phyloP scores from a whole-genome alignment of 2,329 filamentous ascomycete genomes.

The Phoma herbarum region DNA sequence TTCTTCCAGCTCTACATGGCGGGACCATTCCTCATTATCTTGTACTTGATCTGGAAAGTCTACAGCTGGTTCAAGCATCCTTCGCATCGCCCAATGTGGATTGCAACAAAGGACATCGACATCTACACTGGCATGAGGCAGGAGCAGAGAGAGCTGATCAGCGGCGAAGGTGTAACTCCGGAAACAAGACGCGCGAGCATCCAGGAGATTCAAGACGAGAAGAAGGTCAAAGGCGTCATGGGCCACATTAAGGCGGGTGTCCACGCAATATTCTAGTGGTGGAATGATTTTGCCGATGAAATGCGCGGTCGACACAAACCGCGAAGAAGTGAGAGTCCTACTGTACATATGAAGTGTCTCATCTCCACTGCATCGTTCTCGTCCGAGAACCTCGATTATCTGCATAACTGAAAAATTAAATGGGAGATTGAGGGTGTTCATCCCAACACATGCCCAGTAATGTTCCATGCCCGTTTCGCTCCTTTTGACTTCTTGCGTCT shows the following conservation, averaged over 20 bases:
- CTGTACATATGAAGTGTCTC: no score
- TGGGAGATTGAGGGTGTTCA: no score
- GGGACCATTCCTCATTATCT: conserved; percentile 52
- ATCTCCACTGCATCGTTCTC: no score
- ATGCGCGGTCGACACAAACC: no score
- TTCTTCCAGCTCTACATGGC: conserved; percentile 59
- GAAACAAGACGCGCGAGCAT: conserved; percentile 18
- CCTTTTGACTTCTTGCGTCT: no score
- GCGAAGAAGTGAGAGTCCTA: no score
- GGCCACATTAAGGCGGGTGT: not conserved
- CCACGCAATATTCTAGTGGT: conserved; percentile 2
- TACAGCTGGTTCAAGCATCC: conserved; percentile 35
- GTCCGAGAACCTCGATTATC: no score
- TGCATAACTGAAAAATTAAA: no score
- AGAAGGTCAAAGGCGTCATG: conserved; percentile 14
- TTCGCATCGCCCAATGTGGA: conserved; percentile 35
- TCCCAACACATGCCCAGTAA: no score
- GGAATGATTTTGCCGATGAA: no score
- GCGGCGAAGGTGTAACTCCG: conserved; percentile 15
- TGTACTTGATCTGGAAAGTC: conserved; percentile 60
- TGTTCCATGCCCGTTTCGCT: no score
- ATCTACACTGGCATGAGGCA: conserved; percentile 43
- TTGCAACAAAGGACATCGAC: conserved; percentile 44
- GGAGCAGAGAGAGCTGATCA: conserved; percentile 16
- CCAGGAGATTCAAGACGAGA: conserved; percentile 14